A percentile compares a stretch with the other conserved stretches of the same genome.
Evolutionary conservation across 2,329 filamentous ascomycete genomes (phyloP).

Genomic region (Penicillium glabrum): DNA sequence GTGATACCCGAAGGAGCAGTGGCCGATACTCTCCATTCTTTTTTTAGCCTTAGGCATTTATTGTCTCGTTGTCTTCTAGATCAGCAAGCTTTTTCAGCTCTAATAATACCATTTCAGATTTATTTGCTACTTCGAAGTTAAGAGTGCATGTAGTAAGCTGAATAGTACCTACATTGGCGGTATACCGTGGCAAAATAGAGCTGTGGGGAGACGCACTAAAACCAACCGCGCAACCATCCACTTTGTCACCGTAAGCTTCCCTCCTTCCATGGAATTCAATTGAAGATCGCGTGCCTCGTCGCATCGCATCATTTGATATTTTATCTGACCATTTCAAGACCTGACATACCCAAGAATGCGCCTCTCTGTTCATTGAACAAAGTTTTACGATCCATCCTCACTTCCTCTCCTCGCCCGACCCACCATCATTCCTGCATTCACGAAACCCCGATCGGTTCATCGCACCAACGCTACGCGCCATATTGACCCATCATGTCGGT

Average conservation of each 20-base stretch:
- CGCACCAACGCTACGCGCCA: background rate
- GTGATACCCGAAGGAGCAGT: constrained; percentile 26
- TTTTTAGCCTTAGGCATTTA: constrained; percentile 9
- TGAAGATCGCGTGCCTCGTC: background rate
- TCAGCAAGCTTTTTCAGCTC: background rate
- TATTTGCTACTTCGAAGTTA: background rate
- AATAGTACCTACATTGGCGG: background rate
- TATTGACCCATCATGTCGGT: constrained; percentile 50
- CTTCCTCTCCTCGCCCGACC: background rate
- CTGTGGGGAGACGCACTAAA: constrained; percentile 11
- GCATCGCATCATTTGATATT: background rate
- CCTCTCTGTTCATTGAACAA: background rate
- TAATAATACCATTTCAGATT: background rate
- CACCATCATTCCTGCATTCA: background rate
- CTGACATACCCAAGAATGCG: background rate
- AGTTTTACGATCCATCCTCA: background rate
- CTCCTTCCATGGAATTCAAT: background rate
- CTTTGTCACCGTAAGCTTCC: constrained; percentile 4
- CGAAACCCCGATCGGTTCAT: background rate
- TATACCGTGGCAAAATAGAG: background rate
- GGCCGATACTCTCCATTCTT: constrained; percentile 14
- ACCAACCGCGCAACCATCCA: constrained; percentile 14
- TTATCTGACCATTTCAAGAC: background rate
- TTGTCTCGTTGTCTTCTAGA: constrained; percentile 3
- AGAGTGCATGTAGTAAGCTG: background rate